These are phyloP conservation scores for Singerocomus rubriflavus DNA, from an alignment of 1,284 basidiomycete species.

Conservation along the genomic window DNA sequence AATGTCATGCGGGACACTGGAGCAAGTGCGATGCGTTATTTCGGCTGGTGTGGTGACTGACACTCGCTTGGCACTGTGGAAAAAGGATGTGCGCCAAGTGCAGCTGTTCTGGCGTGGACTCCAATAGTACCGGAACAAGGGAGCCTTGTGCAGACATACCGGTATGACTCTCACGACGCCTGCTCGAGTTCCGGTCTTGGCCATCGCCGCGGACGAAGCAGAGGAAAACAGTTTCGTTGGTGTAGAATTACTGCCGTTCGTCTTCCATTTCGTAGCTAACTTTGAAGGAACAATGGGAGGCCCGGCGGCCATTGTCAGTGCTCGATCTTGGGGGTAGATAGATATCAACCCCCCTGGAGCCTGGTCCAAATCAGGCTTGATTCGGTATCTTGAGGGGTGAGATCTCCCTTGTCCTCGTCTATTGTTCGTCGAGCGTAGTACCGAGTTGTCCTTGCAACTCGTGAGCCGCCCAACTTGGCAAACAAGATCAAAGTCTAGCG, in stretches of 20 bases:
- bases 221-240: background rate
- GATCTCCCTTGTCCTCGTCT: too few relatives aligned
- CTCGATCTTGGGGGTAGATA: background rate
- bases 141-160: background rate
- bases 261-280: slow-evolving; percentile 20
- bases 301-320: slow-evolving; percentile 1
- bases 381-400: too few relatives aligned
- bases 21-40: too few relatives aligned
- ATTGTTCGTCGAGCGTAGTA: background rate
- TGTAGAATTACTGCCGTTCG: background rate
- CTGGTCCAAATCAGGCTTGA: background rate
- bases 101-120: slow-evolving; percentile 2
- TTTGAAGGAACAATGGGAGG: slow-evolving; percentile 14
- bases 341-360: background rate
- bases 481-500: slow-evolving; percentile 20
- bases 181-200: background rate
- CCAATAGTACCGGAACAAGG: slow-evolving; percentile 5
- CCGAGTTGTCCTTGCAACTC: background rate
- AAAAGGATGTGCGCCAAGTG: too few relatives aligned
- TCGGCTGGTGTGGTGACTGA: too few relatives aligned
- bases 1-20: too few relatives aligned
- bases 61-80: too few relatives aligned
- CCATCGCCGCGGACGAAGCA: slow-evolving; percentile 25
- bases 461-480: slow-evolving; percentile 13
- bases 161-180: background rate